Conservation (phyloP, 2,329 filamentous ascomycete species). For the Cladophialophora chaetospira region DNA sequence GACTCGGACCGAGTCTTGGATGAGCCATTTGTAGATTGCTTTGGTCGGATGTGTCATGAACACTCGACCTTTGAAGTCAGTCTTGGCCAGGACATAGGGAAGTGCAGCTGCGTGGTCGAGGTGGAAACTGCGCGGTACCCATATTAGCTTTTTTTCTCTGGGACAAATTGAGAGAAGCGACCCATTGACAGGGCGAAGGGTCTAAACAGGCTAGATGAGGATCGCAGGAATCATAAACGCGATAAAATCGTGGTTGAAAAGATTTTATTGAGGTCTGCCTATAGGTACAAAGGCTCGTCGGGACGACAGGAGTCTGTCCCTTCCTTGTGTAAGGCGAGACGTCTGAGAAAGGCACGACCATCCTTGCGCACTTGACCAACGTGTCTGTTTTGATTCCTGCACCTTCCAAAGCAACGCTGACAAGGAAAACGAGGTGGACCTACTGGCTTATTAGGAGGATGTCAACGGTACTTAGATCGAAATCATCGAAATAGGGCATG, state of each 20-base stretch:
- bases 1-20: conserved; percentile 93
- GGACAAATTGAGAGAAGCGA: not conserved
- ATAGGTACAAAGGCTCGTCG: conserved; percentile 21
- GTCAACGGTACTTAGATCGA: conserved; percentile 95
- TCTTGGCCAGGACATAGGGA: conserved; percentile 95
- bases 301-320: not conserved
- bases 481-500: conserved; percentile 97
- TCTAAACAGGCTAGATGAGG: conserved; percentile 5
- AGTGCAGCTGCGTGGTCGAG: conserved; percentile 98
- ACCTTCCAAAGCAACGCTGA: conserved; percentile 26
- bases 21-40: conserved; percentile 99
- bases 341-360: too few relatives aligned
- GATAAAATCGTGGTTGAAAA: conserved; percentile 27
- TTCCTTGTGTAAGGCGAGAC: too few relatives aligned
- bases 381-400: too few relatives aligned
- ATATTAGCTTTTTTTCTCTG: conserved; percentile 37
- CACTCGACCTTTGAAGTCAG: conserved; percentile 92
- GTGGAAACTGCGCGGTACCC: conserved; percentile 71
- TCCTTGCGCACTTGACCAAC: too few relatives aligned
- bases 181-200: not conserved
- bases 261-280: conserved; percentile 32
- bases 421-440: conserved; percentile 51
- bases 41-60: conserved; percentile 99
- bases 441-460: conserved; percentile 99
- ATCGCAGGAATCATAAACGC: conserved; percentile 4